A percentile compares a stretch with the other conserved stretches of the same genome.
These are phyloP conservation scores for Zygosaccharomyces pseudorouxii DNA, from an alignment of 805 yeast genomes.

Conservation along the genomic window DNA sequence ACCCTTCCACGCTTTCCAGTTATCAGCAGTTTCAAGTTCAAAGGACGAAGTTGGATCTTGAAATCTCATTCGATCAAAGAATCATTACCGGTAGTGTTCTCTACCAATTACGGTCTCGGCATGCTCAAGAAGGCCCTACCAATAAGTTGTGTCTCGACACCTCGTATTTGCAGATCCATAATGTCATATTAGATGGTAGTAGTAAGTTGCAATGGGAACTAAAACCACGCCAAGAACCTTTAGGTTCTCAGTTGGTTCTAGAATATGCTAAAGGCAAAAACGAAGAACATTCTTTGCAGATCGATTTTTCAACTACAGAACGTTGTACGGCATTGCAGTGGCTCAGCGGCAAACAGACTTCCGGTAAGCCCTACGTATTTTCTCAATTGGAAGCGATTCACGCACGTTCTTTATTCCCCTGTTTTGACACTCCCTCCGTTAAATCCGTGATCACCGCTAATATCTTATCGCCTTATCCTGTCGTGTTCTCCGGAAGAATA, in stretches of 20 bases:
- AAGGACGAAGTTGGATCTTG: constrained; percentile 49
- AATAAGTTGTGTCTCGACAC: constrained; percentile 58
- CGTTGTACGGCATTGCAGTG: constrained; percentile 84
- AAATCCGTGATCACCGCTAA: constrained; percentile 59
- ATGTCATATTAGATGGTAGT: constrained; percentile 35
- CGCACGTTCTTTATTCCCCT: constrained; percentile 82
- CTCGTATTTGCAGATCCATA: constrained; percentile 49
- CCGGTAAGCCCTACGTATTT: constrained; percentile 64
- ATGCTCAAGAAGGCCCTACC: constrained; percentile 6
- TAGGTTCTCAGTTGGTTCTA: constrained; percentile 55
- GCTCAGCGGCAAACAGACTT: constrained; percentile 68
- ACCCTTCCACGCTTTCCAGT: constrained; percentile 77
- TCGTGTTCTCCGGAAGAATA: constrained; percentile 66
- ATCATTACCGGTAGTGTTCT: constrained; percentile 52
- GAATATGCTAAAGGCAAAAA: constrained; percentile 9
- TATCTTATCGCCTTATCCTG: constrained; percentile 61
- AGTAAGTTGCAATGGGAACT: constrained; percentile 31
- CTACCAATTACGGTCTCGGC: constrained; percentile 36
- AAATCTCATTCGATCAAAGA: constrained; percentile 51
- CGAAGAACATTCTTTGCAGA: constrained; percentile 29
- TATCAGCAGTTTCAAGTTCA: constrained; percentile 50
- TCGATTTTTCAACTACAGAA: constrained; percentile 65
- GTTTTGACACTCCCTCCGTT: constrained; percentile 85
- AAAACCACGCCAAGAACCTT: constrained; percentile 44
- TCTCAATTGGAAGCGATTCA: constrained; percentile 92